Percentiles rank a stretch among this genome's conserved stretches.
These are phyloP conservation scores for Hypoxylon lienhwacheense DNA, from an alignment of 495 filamentous ascomycete genomes.

Conservation along the genomic window DNA sequence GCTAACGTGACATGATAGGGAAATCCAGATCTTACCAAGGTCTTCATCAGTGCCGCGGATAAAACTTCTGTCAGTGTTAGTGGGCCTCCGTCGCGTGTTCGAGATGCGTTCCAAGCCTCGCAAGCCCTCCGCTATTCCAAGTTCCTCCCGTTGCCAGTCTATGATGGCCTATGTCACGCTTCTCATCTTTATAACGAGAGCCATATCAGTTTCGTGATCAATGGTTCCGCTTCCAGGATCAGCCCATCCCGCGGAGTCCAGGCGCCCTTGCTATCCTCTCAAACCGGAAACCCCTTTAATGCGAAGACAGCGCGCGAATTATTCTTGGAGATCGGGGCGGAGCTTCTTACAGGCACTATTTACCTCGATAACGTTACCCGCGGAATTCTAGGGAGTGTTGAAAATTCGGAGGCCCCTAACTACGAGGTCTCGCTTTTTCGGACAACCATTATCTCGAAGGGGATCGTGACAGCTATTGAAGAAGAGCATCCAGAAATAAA, in stretches of 20 bases:
- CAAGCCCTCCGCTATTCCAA: constrained; percentile 41
- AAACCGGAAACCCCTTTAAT: constrained; percentile 26
- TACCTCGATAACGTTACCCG: constrained; percentile 37
- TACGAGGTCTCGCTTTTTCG: too few species aligned
- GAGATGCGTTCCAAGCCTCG: constrained; percentile 38
- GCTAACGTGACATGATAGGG: too few species aligned
- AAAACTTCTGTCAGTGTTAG: constrained; percentile 40
- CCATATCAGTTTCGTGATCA: constrained; percentile 36
- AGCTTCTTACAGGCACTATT: constrained; percentile 42
- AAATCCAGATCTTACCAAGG: constrained; percentile 36
- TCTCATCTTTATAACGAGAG: constrained; percentile 43
- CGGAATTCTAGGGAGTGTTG: constrained; percentile 18
- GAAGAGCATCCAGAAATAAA: not conserved
- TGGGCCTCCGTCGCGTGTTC: constrained; percentile 48
- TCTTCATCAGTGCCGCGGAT: constrained; percentile 35
- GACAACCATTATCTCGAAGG: not conserved
- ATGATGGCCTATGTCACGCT: constrained; percentile 49
- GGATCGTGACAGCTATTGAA: constrained; percentile 1
- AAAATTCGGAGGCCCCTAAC: not conserved
- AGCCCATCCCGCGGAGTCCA: constrained; percentile 16
- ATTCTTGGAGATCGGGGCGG: constrained; percentile 38
- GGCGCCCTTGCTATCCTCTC: constrained; percentile 12
- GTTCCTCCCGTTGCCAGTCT: constrained; percentile 22
- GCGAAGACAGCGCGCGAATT: constrained; percentile 27
- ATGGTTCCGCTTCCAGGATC: constrained; percentile 5